phyloP scores from a whole-genome alignment of 1,284 basidiomycete species.

The Rugosomyces carneus region DNA sequence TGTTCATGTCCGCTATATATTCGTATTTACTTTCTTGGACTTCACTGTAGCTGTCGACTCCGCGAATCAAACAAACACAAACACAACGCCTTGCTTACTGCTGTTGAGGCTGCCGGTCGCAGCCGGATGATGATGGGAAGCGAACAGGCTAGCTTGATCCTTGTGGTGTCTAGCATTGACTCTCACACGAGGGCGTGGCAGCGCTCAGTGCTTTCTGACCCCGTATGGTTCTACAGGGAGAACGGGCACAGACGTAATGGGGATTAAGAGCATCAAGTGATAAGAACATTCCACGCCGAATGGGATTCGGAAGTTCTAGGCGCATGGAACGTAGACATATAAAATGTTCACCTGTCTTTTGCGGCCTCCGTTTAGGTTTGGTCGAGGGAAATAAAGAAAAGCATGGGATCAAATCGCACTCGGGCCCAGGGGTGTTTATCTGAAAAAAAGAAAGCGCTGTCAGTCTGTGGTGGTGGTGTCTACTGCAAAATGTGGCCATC shows the following conservation, averaged over 20 bases:
- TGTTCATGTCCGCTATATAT: slow-evolving; percentile 3
- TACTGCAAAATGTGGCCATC: too few species aligned
- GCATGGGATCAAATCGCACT: background rate
- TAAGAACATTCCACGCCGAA: background rate
- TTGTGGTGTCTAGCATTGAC: background rate
- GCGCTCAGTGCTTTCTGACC: background rate
- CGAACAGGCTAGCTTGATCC: background rate
- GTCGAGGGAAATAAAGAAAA: background rate
- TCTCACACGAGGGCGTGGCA: slow-evolving; percentile 4
- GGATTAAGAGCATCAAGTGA: background rate
- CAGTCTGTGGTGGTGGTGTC: too few species aligned
- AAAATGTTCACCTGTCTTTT: background rate
- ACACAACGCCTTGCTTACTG: background rate
- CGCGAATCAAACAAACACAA: background rate
- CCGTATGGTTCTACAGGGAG: slow-evolving; percentile 1
- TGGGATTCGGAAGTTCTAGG: background rate
- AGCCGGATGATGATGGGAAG: background rate
- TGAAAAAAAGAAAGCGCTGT: too few species aligned
- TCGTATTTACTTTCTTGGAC: slow-evolving; percentile 3
- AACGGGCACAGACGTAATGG: background rate
- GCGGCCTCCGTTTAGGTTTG: background rate
- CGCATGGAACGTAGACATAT: slow-evolving; percentile 1
- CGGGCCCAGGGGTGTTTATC: too few species aligned
- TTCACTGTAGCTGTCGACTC: background rate
- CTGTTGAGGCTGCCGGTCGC: background rate